Percentiles rank a stretch among this genome's conserved stretches.
These are phyloP conservation scores for Phoma sp. DNA, from an alignment of 2,329 filamentous ascomycete species.

Conservation along the genomic window DNA sequence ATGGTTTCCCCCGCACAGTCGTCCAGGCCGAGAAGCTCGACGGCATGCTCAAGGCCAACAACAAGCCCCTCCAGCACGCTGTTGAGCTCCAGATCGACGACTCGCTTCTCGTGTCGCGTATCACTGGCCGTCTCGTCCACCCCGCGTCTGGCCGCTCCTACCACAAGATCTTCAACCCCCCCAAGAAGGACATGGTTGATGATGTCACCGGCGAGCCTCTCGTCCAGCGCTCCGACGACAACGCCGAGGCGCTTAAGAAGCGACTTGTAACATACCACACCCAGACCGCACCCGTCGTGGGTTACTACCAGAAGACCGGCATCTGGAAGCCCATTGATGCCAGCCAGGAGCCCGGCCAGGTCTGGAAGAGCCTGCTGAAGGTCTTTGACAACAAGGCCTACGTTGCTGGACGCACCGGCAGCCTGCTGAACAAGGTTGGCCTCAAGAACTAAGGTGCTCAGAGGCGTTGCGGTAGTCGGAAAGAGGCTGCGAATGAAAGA, in stretches of 20 bases:
- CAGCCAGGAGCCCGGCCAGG: slow-evolving; percentile 91
- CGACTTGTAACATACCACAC: slow-evolving; percentile 89
- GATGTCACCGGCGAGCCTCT: slow-evolving; percentile 96
- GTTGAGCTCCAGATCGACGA: slow-evolving; percentile 98
- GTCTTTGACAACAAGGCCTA: slow-evolving; percentile 71
- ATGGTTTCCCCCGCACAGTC: slow-evolving; percentile 97
- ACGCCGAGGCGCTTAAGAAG: slow-evolving; percentile 94
- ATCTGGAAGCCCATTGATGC: slow-evolving; percentile 97
- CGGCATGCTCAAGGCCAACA: slow-evolving; percentile 79
- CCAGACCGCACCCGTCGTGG: slow-evolving; percentile 90
- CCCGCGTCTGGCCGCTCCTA: slow-evolving; percentile 95
- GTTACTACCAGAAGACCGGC: slow-evolving; percentile 95
- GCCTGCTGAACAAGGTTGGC: slow-evolving; percentile 61
- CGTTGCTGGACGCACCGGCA: slow-evolving; percentile 47
- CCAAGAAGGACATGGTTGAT: slow-evolving; percentile 92
- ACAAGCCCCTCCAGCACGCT: slow-evolving; percentile 90
- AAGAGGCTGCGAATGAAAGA: not conserved
- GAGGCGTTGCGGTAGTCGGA: not conserved
- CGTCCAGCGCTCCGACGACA: slow-evolving; percentile 96
- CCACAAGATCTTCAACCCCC: slow-evolving; percentile 99
- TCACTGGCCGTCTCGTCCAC: slow-evolving; percentile 95
- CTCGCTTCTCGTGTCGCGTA: slow-evolving; percentile 87
- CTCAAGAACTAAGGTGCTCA: slow-evolving; percentile 54
- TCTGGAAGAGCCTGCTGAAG: slow-evolving; percentile 90
- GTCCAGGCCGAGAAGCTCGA: slow-evolving; percentile 94